Percentiles rank a stretch among this genome's conserved stretches.
Conservation (phyloP, 1,139 yeast genomes). For the Geotrichum armillariae region DNA sequence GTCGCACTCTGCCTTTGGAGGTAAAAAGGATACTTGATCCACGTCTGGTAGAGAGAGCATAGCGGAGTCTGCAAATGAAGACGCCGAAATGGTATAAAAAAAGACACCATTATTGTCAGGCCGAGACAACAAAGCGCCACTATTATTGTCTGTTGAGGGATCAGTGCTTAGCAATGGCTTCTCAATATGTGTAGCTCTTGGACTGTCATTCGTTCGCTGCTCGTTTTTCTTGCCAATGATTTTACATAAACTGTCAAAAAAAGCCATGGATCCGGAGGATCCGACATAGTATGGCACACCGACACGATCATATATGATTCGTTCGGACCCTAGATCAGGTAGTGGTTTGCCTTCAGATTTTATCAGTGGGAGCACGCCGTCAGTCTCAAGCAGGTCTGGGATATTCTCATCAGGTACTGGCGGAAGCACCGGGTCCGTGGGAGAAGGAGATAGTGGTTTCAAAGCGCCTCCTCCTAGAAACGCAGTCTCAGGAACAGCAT, state of each 20-base stretch:
- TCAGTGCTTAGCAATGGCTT: neutral
- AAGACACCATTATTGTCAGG: conserved; percentile 18
- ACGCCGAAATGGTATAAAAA: conserved; percentile 21
- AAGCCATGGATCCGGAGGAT: conserved; percentile 23
- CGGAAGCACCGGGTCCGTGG: neutral
- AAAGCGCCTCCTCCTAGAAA: conserved; percentile 8
- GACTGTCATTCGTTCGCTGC: neutral
- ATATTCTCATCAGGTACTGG: neutral
- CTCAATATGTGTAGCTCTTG: neutral
- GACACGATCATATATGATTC: conserved; percentile 22
- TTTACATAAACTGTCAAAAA: conserved; percentile 23
- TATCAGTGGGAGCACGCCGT: neutral
- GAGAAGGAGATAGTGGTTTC: neutral
- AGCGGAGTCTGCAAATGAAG: conserved; percentile 14
- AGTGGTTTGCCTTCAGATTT: conserved; percentile 9
- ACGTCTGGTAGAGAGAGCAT: conserved; percentile 17
- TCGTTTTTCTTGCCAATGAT: conserved; percentile 20
- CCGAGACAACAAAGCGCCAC: neutral
- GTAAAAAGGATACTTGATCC: conserved; percentile 18
- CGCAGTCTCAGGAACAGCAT: conserved; percentile 16
- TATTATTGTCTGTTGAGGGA: neutral
- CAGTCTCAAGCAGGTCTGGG: neutral
- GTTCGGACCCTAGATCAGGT: conserved; percentile 21
- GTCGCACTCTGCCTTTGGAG: conserved; percentile 20
- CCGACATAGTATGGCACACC: conserved; percentile 23